Percentiles rank a stretch among this genome's conserved stretches.
Evolutionary conservation across 2,329 filamentous ascomycete genomes (phyloP).

Genomic region (Talaromyces funiculosus): DNA sequence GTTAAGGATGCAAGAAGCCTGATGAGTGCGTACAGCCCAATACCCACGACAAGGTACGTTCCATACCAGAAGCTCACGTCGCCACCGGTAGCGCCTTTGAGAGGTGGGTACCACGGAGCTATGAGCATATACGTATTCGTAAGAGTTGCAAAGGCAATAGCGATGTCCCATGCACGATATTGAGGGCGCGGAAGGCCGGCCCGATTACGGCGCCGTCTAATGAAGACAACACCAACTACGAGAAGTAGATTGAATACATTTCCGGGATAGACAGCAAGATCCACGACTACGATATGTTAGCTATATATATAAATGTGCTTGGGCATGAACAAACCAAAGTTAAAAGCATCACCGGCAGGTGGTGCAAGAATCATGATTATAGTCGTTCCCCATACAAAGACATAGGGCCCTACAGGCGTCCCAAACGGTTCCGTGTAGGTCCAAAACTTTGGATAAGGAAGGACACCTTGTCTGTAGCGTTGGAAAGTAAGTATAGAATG

Average conservation of each 20-base stretch:
- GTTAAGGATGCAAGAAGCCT: background rate
- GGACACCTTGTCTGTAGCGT: constrained; percentile 51
- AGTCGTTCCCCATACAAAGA: constrained; percentile 54
- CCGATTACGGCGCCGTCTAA: constrained; percentile 5
- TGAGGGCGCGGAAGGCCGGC: constrained; percentile 27
- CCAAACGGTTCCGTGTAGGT: constrained; percentile 59
- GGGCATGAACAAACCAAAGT: constrained; percentile 41
- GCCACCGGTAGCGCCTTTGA: constrained; percentile 53
- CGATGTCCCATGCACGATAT: constrained; percentile 56
- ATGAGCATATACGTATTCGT: constrained; percentile 58
- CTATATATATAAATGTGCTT: background rate
- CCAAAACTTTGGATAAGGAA: constrained; percentile 58
- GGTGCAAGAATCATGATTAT: constrained; percentile 56
- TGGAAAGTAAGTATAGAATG: background rate
- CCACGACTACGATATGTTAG: constrained; percentile 44
- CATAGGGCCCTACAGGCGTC: constrained; percentile 56
- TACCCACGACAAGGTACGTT: constrained; percentile 60
- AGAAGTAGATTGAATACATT: constrained; percentile 55
- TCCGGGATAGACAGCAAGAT: constrained; percentile 54
- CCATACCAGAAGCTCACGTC: constrained; percentile 70
- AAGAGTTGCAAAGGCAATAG: constrained; percentile 55
- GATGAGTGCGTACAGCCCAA: constrained; percentile 52
- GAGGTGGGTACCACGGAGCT: constrained; percentile 68
- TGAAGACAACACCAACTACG: constrained; percentile 28
- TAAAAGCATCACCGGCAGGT: constrained; percentile 60